Conservation (phyloP, 2,329 filamentous ascomycete genomes). For the Clonostachys rosea region DNA sequence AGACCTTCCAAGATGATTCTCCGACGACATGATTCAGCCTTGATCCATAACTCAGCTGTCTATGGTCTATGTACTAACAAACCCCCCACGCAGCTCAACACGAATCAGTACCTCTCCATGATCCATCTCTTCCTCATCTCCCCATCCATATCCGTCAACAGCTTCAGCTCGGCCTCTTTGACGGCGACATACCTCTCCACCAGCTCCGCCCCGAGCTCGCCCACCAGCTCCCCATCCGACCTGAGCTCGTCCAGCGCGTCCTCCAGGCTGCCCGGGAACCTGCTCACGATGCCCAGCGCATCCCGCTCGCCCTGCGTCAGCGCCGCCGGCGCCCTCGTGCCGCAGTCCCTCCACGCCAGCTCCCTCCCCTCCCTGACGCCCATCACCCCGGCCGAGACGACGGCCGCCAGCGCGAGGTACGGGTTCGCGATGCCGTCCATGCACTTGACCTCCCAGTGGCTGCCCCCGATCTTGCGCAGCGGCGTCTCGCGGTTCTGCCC, state of each 20-base stretch:
- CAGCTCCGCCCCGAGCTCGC: slow-evolving; percentile 40
- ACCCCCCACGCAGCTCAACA: no score
- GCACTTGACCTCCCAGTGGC: slow-evolving; percentile 75
- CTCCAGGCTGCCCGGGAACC: slow-evolving; percentile 48
- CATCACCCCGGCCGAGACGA: slow-evolving; percentile 21
- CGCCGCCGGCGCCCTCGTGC: slow-evolving; percentile 41
- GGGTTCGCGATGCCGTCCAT: slow-evolving; percentile 78
- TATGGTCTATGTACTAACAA: no score
- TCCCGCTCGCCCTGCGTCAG: slow-evolving; percentile 41
- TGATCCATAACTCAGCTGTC: no score
- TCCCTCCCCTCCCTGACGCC: slow-evolving; percentile 19
- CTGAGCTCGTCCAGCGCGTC: slow-evolving; percentile 50
- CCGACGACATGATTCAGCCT: no score
- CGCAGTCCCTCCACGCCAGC: slow-evolving; percentile 48
- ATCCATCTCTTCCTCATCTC: slow-evolving; percentile 51
- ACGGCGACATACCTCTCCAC: slow-evolving; percentile 52
- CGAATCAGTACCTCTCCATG: slow-evolving; percentile 54
- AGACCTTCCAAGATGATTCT: no score
- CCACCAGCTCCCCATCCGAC: slow-evolving; percentile 37
- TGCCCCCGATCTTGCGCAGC: slow-evolving; percentile 59
- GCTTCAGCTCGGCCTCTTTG: slow-evolving; percentile 52
- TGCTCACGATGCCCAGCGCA: slow-evolving; percentile 45
- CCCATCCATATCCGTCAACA: slow-evolving; percentile 34
- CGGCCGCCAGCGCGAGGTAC: slow-evolving; percentile 52
- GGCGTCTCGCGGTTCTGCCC: slow-evolving; percentile 76